Conservation (phyloP, 1,139 yeast species). For the Geotrichum histeridarum region DNA sequence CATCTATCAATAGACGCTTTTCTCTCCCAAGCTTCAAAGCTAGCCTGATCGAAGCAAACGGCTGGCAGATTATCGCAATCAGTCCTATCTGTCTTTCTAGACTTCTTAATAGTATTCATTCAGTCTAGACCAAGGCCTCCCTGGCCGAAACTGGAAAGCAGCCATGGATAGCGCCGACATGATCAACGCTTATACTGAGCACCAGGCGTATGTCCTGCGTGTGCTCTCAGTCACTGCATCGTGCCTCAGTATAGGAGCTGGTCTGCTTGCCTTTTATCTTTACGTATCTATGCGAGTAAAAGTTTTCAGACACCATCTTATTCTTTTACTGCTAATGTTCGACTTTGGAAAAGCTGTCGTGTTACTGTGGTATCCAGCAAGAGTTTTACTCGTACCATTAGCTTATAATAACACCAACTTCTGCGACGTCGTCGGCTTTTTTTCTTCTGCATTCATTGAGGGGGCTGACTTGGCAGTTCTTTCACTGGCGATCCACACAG, state of each 20-base stretch:
- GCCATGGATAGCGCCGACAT: conserved; percentile 1
- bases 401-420: conserved; percentile 52
- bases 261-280: conserved; percentile 34
- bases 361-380: conserved; percentile 64
- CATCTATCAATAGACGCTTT: too few relatives aligned
- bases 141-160: neutral
- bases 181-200: conserved; percentile 20
- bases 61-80: too few relatives aligned
- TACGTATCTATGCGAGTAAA: conserved; percentile 32
- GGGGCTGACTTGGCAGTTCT: conserved; percentile 85
- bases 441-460: conserved; percentile 76
- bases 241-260: conserved; percentile 32
- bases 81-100: too few relatives aligned
- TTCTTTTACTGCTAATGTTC: conserved; percentile 59
- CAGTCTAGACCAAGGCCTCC: neutral
- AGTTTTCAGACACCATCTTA: conserved; percentile 43
- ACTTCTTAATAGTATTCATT: neutral
- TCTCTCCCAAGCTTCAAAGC: too few relatives aligned
- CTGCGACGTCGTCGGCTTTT: conserved; percentile 75
- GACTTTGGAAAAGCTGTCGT: conserved; percentile 73
- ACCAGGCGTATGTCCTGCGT: conserved; percentile 29
- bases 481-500: conserved; percentile 79
- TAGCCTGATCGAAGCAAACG: too few relatives aligned
- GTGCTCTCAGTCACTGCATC: conserved; percentile 33
- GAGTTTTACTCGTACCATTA: conserved; percentile 48